Evolutionary conservation across 2,329 filamentous ascomycete species (phyloP).

Genomic region (Annulohypoxylon truncatum): DNA sequence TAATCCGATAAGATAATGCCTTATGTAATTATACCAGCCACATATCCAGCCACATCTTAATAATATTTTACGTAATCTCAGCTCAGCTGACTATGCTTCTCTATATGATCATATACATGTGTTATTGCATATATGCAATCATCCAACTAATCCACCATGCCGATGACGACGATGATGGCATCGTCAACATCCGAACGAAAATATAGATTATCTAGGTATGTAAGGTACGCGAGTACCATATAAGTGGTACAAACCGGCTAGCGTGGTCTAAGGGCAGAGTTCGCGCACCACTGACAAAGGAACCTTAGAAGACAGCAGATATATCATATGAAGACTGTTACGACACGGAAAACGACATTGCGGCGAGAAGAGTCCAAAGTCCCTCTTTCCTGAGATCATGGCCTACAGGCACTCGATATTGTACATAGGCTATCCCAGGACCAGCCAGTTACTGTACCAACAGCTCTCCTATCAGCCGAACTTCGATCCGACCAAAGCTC

Average conservation of each 20-base stretch:
- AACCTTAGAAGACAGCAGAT: too few relatives aligned
- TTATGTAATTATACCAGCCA: neutral
- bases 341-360: too few relatives aligned
- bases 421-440: neutral
- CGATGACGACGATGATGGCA: neutral
- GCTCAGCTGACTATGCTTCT: constrained; percentile 1
- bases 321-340: too few relatives aligned
- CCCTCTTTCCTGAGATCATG: too few relatives aligned
- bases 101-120: constrained; percentile 6
- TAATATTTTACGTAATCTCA: neutral
- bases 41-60: neutral
- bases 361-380: too few relatives aligned
- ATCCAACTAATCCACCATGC: neutral
- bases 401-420: too few relatives aligned
- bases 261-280: neutral
- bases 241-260: neutral
- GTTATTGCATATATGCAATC: constrained; percentile 16
- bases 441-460: too few relatives aligned
- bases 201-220: neutral
- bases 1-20: constrained; percentile 25
- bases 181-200: neutral
- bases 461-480: neutral
- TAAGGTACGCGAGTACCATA: neutral
- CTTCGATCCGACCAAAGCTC: neutral
- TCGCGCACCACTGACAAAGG: neutral